Base-by-base conservation (phyloP, 176 grass and related monocot genomes). In the Stipa capillata region DNA sequence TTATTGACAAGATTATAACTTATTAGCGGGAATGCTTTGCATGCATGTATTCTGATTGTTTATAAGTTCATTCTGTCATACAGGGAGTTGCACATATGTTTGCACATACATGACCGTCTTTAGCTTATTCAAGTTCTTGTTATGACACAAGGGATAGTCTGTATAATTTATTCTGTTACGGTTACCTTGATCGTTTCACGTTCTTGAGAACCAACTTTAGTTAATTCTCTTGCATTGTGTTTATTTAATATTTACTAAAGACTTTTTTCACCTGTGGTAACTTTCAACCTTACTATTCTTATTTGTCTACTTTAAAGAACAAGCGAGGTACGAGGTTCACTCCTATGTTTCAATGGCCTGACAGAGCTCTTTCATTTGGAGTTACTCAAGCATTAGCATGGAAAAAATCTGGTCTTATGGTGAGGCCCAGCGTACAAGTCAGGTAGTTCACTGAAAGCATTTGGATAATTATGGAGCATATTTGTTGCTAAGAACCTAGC, bases 341-440 rank as follows among this genome's bases (percentile, higher is more conserved):
- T 40, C 93, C 93, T 50, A 78, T 90, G 87, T 78, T 90, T 67
- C 93, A 87, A 65, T 86, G 76, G 93, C 93, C 93, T 11, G 90
- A 92, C 49, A 97, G 90, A 51, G 92, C 93, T 42, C 75, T 97
- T 69, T 97, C 90, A 55, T 64, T 97, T 47, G 93, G 85, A 78
- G 85, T 97, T 63, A 79, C 90, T 36, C 93, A 92, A 88, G 54
- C 87, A 29, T 83, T 92, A 66, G 87, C 85, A 36, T 97, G 87
- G 84, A 88, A 97, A 74, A 79, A 88, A 78, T 90, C 82, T 53
- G 93, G 93, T 73, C 82, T 92, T 66, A 88, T 97, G 85, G 90
- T 90, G 79, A 84, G 84, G 67, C 93, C 93, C 56, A 92, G 87
- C 20, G 9, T 97, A 76, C 93, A 97, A 97, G 82, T 92, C 87